These are phyloP conservation scores for Pyrenophora tritici-repentis DNA, from an alignment of 2,329 filamentous ascomycete species.

Conservation along the genomic window DNA sequence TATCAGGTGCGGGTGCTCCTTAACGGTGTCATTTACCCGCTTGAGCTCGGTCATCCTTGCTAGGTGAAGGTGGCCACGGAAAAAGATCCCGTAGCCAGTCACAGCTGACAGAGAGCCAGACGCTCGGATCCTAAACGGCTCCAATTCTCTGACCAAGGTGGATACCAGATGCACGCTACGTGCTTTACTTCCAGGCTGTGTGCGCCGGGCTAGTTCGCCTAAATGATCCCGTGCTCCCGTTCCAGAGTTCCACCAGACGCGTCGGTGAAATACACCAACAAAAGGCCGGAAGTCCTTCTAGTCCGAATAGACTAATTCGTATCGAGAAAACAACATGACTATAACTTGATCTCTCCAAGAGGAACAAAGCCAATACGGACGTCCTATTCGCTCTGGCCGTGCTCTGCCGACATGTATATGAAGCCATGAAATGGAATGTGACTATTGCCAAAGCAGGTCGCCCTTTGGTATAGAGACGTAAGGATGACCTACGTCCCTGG, in stretches of 20 bases:
- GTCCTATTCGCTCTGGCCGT: not conserved
- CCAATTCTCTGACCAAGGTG: not conserved
- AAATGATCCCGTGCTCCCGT: not conserved
- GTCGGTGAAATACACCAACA: constrained; percentile 3
- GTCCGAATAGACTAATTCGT: constrained; percentile 16
- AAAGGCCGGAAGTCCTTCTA: constrained; percentile 5
- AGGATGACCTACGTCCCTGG: not conserved
- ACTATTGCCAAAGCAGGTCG: not conserved
- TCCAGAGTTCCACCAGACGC: not conserved
- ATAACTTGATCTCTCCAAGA: not conserved
- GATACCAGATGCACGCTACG: not conserved
- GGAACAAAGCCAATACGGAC: not conserved
- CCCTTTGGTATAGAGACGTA: not conserved
- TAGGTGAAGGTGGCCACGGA: constrained; percentile 7
- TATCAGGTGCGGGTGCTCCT: constrained; percentile 1
- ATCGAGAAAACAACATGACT: constrained; percentile 5
- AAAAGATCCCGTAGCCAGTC: constrained; percentile 11
- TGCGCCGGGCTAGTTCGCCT: not conserved
- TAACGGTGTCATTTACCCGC: constrained; percentile 5
- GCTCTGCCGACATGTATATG: not conserved
- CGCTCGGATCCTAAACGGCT: constrained; percentile 1
- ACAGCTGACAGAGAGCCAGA: not conserved
- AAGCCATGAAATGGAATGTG: too few relatives aligned
- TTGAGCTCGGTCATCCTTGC: constrained; percentile 6
- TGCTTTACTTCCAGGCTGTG: too few relatives aligned